Evolutionary conservation across 495 filamentous ascomycete species (phyloP).

Genomic region (Aspergillus homomorphus): DNA sequence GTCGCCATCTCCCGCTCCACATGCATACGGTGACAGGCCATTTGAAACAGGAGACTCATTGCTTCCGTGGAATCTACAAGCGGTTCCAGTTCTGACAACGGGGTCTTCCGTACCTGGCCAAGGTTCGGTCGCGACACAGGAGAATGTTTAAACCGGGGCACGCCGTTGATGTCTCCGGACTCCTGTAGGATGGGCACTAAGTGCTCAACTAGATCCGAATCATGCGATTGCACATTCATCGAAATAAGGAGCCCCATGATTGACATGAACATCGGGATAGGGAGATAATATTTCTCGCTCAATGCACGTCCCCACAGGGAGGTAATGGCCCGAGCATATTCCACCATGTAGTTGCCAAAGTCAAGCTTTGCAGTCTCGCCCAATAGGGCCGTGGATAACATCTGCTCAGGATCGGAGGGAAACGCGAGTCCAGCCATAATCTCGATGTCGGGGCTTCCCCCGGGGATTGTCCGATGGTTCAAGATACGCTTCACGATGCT

Average conservation of each 20-base stretch:
- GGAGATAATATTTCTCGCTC: slow-evolving; percentile 55
- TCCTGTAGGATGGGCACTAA: slow-evolving; percentile 53
- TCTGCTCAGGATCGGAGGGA: slow-evolving; percentile 52
- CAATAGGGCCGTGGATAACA: slow-evolving; percentile 56
- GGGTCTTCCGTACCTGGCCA: slow-evolving; percentile 40
- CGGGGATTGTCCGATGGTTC: slow-evolving; percentile 49
- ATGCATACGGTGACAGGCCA: slow-evolving; percentile 51
- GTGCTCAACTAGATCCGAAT: slow-evolving; percentile 47
- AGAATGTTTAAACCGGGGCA: slow-evolving; percentile 49
- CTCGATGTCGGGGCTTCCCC: slow-evolving; percentile 54
- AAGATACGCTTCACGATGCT: slow-evolving; percentile 57
- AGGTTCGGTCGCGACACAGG: slow-evolving; percentile 38
- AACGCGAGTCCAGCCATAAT: slow-evolving; percentile 46
- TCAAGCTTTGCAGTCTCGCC: slow-evolving; percentile 47
- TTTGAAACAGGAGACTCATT: slow-evolving; percentile 54
- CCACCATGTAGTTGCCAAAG: slow-evolving; percentile 46
- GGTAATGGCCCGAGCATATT: slow-evolving; percentile 52
- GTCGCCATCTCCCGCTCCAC: slow-evolving; percentile 36
- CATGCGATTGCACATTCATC: slow-evolving; percentile 43
- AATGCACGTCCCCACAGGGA: slow-evolving; percentile 62
- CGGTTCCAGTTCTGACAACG: slow-evolving; percentile 41
- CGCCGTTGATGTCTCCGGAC: slow-evolving; percentile 55
- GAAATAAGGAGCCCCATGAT: slow-evolving; percentile 53
- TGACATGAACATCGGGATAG: slow-evolving; percentile 57
- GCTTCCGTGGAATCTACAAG: slow-evolving; percentile 56